Conservation (phyloP, 345 rosid genomes). For the Dimocarpus longan region DNA sequence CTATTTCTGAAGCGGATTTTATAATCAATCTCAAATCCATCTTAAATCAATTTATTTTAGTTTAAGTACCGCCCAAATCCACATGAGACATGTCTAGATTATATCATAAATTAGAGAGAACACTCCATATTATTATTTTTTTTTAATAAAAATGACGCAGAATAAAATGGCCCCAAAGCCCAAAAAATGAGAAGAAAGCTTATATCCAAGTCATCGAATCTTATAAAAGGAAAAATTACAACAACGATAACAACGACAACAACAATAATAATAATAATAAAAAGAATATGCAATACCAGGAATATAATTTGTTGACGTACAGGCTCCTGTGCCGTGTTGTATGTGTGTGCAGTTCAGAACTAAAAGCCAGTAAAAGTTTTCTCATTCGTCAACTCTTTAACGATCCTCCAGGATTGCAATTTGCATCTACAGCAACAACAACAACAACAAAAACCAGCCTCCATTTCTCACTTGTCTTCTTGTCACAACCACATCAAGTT, state of each 20-base stretch:
- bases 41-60: too few species aligned
- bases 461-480: not conserved
- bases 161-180: not conserved
- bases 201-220: not conserved
- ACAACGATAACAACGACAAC: not conserved
- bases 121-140: too few species aligned
- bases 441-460: not conserved
- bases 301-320: too few species aligned
- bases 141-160: not conserved
- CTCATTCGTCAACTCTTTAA: not conserved
- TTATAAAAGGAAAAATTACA: not conserved
- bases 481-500: conserved; percentile 20
- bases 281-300: too few species aligned
- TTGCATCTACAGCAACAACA: not conserved
- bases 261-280: too few species aligned
- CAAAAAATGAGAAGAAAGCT: not conserved
- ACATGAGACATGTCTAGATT: too few species aligned
- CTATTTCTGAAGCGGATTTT: too few species aligned
- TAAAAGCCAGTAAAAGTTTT: not conserved
- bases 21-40: too few species aligned
- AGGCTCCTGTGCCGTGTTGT: too few species aligned
- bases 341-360: too few species aligned
- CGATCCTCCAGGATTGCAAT: not conserved
- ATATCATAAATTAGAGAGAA: too few species aligned
- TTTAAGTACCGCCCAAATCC: too few species aligned